Conservation (phyloP, 176 grass and related monocot species). For the Avena atlantica region DNA sequence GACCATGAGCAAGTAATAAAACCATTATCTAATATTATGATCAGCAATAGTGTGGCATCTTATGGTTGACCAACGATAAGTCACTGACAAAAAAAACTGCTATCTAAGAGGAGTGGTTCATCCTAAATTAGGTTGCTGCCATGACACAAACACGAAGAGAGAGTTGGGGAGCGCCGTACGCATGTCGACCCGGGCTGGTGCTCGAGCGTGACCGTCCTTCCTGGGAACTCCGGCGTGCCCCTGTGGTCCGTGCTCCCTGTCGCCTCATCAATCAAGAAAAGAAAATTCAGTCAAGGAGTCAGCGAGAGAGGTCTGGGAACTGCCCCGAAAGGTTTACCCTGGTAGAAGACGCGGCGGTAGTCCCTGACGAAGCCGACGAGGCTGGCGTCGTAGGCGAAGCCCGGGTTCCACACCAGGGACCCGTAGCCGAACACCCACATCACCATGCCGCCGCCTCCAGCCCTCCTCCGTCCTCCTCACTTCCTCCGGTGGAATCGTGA, state of each 20-base stretch:
- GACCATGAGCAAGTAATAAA: background rate
- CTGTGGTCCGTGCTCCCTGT: constrained; percentile 94
- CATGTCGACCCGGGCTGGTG: constrained; percentile 61
- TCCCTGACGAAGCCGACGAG: constrained; percentile 79
- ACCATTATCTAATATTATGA: background rate
- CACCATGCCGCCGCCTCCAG: constrained; percentile 42
- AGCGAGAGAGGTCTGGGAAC: background rate
- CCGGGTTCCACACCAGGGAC: constrained; percentile 86
- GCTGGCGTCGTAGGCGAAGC: constrained; percentile 81
- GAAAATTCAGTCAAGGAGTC: background rate
- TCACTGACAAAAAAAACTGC: background rate
- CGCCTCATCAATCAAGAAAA: background rate
- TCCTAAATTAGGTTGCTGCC: background rate
- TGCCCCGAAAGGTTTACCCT: constrained; percentile 45
- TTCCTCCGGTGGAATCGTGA: constrained; percentile 23
- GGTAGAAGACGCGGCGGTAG: constrained; percentile 92
- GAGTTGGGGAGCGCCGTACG: constrained; percentile 47
- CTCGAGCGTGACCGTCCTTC: constrained; percentile 88
- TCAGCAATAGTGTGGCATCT: background rate
- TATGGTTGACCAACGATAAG: background rate
- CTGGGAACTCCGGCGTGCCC: constrained; percentile 80
- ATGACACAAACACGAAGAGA: background rate
- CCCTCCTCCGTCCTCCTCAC: background rate
- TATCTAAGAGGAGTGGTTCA: background rate
- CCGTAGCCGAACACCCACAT: constrained; percentile 96